A percentile compares a stretch with the other conserved stretches of the same genome.
Evolutionary conservation across 1,284 basidiomycete genomes (phyloP).

Genomic region (Apiotrichum gracile): DNA sequence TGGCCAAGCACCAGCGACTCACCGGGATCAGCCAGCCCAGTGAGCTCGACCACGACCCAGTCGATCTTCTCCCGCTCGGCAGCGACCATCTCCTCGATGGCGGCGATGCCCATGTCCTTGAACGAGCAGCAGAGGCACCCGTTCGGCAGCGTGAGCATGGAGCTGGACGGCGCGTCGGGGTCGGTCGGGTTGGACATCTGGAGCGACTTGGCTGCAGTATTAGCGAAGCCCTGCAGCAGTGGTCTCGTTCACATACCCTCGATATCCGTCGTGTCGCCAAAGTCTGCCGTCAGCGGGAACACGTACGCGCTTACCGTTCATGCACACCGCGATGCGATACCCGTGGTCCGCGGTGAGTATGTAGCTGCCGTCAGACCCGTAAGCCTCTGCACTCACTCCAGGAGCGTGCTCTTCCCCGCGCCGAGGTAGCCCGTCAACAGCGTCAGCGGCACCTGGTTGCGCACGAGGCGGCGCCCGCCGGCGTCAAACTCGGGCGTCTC

Average conservation of each 20-base stretch:
- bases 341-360: conserved; percentile 88
- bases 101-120: conserved; percentile 81
- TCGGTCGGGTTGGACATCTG: conserved; percentile 55
- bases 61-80: conserved; percentile 68
- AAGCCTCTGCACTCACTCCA: conserved; percentile 47
- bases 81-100: conserved; percentile 70
- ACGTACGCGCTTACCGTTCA: conserved; percentile 60
- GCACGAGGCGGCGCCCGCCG: conserved; percentile 15
- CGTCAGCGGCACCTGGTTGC: conserved; percentile 66
- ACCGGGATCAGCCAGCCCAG: conserved; percentile 89
- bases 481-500: not conserved
- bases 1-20: no score
- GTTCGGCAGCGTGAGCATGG: conserved; percentile 78
- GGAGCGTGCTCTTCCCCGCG: conserved; percentile 76
- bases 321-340: conserved; percentile 89
- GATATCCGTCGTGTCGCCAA: conserved; percentile 49
- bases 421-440: conserved; percentile 88
- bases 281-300: conserved; percentile 30
- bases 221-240: no score
- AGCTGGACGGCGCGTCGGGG: conserved; percentile 39
- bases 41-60: conserved; percentile 87
- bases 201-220: conserved; percentile 29
- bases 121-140: conserved; percentile 92
- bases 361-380: conserved; percentile 52
- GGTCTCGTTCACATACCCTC: conserved; percentile 40